A percentile compares a stretch with the other conserved stretches of the same genome.
phyloP scores from a whole-genome alignment of 1,284 basidiomycete genomes.

The Mycosarcoma maydis region DNA sequence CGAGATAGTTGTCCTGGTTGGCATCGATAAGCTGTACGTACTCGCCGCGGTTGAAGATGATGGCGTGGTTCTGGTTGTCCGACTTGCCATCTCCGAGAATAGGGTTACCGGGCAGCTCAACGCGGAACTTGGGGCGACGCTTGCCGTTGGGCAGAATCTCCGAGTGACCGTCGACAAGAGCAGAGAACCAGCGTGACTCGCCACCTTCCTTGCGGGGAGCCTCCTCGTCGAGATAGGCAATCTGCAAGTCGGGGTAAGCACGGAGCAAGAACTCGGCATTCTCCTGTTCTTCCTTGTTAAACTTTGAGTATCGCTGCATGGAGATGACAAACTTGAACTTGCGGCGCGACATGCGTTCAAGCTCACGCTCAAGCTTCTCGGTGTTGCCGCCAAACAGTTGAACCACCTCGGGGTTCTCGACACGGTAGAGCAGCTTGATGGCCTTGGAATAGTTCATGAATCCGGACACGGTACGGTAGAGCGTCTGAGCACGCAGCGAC shows the following conservation, averaged over 20 bases:
- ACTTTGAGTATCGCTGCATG: conserved; percentile 99
- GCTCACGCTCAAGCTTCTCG: conserved; percentile 93
- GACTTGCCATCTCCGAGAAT: conserved; percentile 99
- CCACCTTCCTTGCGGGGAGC: conserved; percentile 88
- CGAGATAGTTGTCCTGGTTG: conserved; percentile 99
- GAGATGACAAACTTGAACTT: conserved; percentile 99
- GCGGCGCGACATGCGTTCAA: conserved; percentile 94
- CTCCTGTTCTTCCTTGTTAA: conserved; percentile 99
- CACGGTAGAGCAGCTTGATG: conserved; percentile 98
- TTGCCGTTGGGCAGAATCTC: conserved; percentile 90
- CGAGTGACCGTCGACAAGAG: conserved; percentile 96
- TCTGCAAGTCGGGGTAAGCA: conserved; percentile 98
- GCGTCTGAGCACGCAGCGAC: conserved; percentile 94
- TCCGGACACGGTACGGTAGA: conserved; percentile 97
- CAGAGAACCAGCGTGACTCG: conserved; percentile 93
- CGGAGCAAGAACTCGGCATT: conserved; percentile 97
- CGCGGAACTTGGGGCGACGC: conserved; percentile 94
- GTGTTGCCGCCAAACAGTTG: conserved; percentile 97
- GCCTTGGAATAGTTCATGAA: conserved; percentile 99
- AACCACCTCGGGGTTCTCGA: conserved; percentile 98
- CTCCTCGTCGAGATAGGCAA: conserved; percentile 98
- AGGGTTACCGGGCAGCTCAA: conserved; percentile 97
- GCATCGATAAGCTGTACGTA: conserved; percentile 99
- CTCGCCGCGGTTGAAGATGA: conserved; percentile 98
- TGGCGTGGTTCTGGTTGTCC: conserved; percentile 99